A percentile compares a stretch with the other conserved stretches of the same genome.
Conservation (phyloP, 345 rosid genomes). For the Citrus cavaleriei region DNA sequence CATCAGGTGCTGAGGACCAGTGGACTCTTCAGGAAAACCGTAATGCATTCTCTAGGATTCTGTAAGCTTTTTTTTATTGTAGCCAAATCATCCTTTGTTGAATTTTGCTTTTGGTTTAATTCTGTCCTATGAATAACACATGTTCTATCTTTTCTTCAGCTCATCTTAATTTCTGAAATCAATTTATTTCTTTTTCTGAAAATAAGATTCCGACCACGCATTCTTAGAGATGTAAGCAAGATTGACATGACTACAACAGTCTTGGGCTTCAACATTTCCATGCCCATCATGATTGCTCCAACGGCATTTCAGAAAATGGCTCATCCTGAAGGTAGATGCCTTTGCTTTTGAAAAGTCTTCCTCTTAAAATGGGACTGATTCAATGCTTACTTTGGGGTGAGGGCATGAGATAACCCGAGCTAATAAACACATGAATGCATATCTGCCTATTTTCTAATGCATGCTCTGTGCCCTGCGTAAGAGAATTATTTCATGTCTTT, state of each 20-base stretch:
- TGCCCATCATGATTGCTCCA: constrained; percentile 99
- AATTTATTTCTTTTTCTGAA: neutral
- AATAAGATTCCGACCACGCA: constrained; percentile 81
- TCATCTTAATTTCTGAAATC: neutral
- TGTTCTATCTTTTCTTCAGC: neutral
- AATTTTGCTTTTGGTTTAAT: neutral
- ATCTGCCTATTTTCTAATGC: neutral
- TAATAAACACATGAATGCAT: neutral
- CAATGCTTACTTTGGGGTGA: neutral
- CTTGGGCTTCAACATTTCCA: constrained; percentile 81
- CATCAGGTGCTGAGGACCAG: constrained; percentile 96
- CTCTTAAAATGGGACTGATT: neutral
- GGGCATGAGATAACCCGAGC: neutral
- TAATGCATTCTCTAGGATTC: constrained; percentile 80
- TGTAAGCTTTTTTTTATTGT: constrained; percentile 37
- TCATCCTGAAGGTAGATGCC: constrained; percentile 70
- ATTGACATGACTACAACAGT: constrained; percentile 73
- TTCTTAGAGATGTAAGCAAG: constrained; percentile 83
- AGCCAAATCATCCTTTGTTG: neutral
- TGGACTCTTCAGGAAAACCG: constrained; percentile 90
- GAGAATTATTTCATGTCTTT: neutral
- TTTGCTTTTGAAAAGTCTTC: neutral
- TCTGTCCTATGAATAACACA: neutral
- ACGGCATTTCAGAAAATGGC: constrained; percentile 99
- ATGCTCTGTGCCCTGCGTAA: neutral